Evolutionary conservation across 140 eudicot genomes (phyloP).

Genomic region (Bidens hawaiensis): DNA sequence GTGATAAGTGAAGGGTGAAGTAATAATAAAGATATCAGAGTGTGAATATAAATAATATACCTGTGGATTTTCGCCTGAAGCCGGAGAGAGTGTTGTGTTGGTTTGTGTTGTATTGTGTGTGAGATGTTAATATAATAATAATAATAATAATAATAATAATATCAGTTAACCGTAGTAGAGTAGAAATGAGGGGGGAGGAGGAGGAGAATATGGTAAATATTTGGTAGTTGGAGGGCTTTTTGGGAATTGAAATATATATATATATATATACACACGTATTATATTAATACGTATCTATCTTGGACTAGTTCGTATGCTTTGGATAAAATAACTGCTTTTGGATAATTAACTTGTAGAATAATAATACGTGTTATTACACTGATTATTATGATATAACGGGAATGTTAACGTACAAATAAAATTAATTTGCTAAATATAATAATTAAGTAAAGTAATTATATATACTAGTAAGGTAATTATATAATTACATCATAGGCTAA

Average conservation of each 20-base stretch:
- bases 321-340: constrained; percentile 1
- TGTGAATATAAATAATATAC: constrained; percentile 8
- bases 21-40: neutral
- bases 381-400: too few relatives aligned
- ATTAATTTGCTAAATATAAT: too few relatives aligned
- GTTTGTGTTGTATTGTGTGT: too few relatives aligned
- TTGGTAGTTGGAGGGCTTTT: constrained; percentile 4
- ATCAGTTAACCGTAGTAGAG: constrained; percentile 14
- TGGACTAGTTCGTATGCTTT: constrained; percentile 9
- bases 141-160: too few relatives aligned
- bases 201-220: constrained; percentile 13
- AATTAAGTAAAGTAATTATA: too few relatives aligned
- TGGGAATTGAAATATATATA: neutral
- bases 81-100: too few relatives aligned
- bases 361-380: neutral
- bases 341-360: neutral
- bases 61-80: constrained; percentile 16
- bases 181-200: too few relatives aligned
- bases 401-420: too few relatives aligned
- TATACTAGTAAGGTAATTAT: too few relatives aligned
- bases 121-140: constrained; percentile 10
- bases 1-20: neutral
- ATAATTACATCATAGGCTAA: too few relatives aligned
- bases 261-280: too few relatives aligned
- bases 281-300: constrained; percentile 5